phyloP scores from a whole-genome alignment of 495 filamentous ascomycete genomes.

The Penicillium manginii region DNA sequence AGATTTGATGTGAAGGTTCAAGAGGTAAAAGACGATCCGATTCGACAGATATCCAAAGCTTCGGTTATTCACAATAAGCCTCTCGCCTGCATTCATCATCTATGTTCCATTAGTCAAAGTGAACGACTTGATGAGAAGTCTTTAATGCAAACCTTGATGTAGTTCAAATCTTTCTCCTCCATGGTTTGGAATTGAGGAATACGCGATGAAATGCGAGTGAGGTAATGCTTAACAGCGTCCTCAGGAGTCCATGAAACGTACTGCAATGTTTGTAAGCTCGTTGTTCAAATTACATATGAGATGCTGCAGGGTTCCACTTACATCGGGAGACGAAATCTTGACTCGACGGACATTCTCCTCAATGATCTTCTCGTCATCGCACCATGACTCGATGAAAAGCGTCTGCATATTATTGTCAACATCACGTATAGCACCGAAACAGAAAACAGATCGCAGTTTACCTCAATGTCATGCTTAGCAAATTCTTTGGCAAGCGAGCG shows the following conservation, averaged over 20 bases:
- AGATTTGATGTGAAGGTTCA: slow-evolving; percentile 95
- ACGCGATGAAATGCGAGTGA: slow-evolving; percentile 83
- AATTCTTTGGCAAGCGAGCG: slow-evolving; percentile 92
- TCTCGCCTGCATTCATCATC: slow-evolving; percentile 98
- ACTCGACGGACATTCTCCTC: slow-evolving; percentile 96
- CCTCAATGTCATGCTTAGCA: slow-evolving; percentile 91
- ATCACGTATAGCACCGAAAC: background rate
- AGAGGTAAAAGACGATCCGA: slow-evolving; percentile 95
- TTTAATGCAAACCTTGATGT: slow-evolving; percentile 71
- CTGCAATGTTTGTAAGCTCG: slow-evolving; percentile 41
- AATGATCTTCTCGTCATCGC: slow-evolving; percentile 89
- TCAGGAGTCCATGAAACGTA: slow-evolving; percentile 89
- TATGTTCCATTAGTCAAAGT: slow-evolving; percentile 29
- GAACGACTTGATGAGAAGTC: background rate
- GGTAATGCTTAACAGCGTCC: slow-evolving; percentile 89
- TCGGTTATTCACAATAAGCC: slow-evolving; percentile 90
- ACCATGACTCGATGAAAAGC: slow-evolving; percentile 94
- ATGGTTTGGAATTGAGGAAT: slow-evolving; percentile 98
- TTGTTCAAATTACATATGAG: background rate
- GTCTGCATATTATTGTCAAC: slow-evolving; percentile 58
- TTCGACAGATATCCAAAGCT: slow-evolving; percentile 94
- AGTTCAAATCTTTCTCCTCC: slow-evolving; percentile 91
- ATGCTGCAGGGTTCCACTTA: slow-evolving; percentile 39
- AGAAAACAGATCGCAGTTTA: slow-evolving; percentile 34
- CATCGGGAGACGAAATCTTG: slow-evolving; percentile 98